Evolutionary conservation across 176 grass and related monocot genomes (phyloP).

Genomic region (Eragrostis nindensis): DNA sequence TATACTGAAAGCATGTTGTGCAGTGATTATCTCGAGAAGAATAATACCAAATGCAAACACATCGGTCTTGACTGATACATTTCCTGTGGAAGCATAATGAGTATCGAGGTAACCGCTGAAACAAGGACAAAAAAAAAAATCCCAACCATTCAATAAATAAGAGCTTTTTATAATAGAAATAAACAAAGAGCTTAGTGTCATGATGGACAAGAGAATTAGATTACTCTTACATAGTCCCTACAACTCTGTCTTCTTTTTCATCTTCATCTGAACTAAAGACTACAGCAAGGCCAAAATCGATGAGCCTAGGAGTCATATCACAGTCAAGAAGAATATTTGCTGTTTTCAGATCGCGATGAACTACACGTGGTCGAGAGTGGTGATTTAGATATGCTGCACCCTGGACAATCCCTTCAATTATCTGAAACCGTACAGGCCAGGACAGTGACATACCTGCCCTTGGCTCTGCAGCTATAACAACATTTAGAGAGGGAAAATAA

Average conservation of each 20-base stretch:
- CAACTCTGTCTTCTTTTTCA: background rate
- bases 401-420: constrained; percentile 36
- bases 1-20: background rate
- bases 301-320: constrained; percentile 35
- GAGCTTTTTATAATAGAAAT: no score
- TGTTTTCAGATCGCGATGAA: constrained; percentile 32
- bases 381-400: constrained; percentile 22
- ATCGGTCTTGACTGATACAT: constrained; percentile 22
- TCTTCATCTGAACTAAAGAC: background rate
- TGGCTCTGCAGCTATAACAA: background rate
- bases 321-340: constrained; percentile 21
- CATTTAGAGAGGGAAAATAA: background rate
- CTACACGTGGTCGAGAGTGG: background rate
- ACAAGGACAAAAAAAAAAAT: background rate
- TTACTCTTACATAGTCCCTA: background rate
- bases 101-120: constrained; percentile 30
- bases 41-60: constrained; percentile 32
- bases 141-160: background rate
- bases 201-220: background rate
- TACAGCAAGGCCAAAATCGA: constrained; percentile 13
- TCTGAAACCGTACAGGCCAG: constrained; percentile 9
- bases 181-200: background rate
- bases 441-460: background rate
- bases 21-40: constrained; percentile 6
- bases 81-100: background rate